Evolutionary conservation across 352 stramenopile species (phyloP), one percentile per base, ranked within the genome.

Genomic region (Phytophthora citricola): DNA sequence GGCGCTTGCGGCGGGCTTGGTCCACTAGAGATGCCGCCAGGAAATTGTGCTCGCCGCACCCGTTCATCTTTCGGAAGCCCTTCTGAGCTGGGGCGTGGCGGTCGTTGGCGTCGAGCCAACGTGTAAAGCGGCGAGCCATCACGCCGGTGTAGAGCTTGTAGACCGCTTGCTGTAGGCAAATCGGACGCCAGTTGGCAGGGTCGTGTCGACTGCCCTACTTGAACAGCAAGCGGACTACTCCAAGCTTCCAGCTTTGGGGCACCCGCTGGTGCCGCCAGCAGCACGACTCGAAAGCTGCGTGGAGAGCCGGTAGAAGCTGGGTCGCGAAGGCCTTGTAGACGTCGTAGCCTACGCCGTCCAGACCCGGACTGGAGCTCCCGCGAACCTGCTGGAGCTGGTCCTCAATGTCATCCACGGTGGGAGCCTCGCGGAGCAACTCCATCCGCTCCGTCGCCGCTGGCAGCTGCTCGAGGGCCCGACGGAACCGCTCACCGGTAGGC

Each of bases 111-210:
- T 71, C 59, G 8, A 76, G 22, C 62, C 62, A 76, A 0, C 29
- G 17, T 7, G 29, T 58, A 1, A 81, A 34, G 0, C n/a, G n/a
- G 0, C 40, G 46, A 2, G 26, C 46, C 12, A 81, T 40, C 3
- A 73, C 11, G 29, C 17, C 45, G 1, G 70, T 27, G 53, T 73
- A 79, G 6, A 77, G 6, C 59, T 82, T 82, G 74, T 74, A 83
- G 10, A 78, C 48, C 4, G 58, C 52, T 20, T 53, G 57, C 51
- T 83, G 74, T 3, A 83, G 41, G 26, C 63, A 77, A 52, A 78
- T 79, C 10, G 69, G 63, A 11, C 72, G 29, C 58, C 70, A 74
- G 50, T 76, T 78, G 0, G 17, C 7, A 22, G 57, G 40, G 36
- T 69, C 26, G 11, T 27, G 6, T 0, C 24, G 26, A 5, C 45